These are phyloP conservation scores for Chionographis japonica DNA, from an alignment of 106 monocot genomes.

Conservation along the genomic window DNA sequence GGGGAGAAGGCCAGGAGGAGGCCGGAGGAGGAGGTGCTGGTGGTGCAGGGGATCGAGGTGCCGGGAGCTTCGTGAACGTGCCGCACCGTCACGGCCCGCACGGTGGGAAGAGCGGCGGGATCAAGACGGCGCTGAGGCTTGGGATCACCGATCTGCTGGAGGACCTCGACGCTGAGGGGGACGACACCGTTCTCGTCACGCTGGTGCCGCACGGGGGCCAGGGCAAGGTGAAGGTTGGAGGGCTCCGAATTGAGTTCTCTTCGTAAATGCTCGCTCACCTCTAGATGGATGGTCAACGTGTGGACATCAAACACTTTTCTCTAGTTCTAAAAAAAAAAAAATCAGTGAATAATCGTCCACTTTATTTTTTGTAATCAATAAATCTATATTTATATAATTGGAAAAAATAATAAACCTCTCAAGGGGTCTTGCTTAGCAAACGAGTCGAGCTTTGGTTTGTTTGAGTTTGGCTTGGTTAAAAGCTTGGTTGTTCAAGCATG, in stretches of 20 bases:
- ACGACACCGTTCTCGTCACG: constrained; percentile 3
- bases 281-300: too few species aligned
- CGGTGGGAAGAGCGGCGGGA: background rate
- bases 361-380: too few species aligned
- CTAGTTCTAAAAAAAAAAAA: too few species aligned
- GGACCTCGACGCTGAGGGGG: background rate
- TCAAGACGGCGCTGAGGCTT: constrained; percentile 11
- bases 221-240: constrained; percentile 16
- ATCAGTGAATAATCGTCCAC: too few species aligned
- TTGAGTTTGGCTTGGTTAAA: too few species aligned
- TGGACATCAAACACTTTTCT: too few species aligned
- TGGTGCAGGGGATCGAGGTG: constrained; percentile 22
- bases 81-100: constrained; percentile 7
- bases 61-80: constrained; percentile 37
- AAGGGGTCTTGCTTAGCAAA: too few species aligned
- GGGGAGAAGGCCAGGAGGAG: constrained; percentile 10
- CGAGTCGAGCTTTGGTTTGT: too few species aligned
- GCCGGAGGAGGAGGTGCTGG: constrained; percentile 27
- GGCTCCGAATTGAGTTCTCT: constrained; percentile 11
- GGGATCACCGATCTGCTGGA: constrained; percentile 6
- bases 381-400: too few species aligned
- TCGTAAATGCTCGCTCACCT: too few species aligned
- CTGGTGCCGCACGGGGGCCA: background rate
- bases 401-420: too few species aligned
- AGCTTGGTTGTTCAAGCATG: too few species aligned